Evolutionary conservation across 2,329 filamentous ascomycete genomes (phyloP), one percentile per base, ranked within the genome.

Genomic region (Botryotinia calthae): DNA sequence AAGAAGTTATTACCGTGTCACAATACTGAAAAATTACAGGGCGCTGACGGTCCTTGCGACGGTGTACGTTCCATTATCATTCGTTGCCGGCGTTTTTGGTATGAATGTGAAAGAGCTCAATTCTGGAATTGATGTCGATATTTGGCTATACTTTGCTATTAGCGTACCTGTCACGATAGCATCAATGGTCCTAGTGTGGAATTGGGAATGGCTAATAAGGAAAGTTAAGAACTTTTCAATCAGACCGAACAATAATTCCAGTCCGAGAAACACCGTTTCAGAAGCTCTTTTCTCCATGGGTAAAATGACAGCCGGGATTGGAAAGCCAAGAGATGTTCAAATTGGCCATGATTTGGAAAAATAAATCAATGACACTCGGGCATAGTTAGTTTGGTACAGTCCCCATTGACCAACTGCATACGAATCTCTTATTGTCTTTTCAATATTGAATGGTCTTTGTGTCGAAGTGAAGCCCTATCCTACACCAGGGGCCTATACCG

Each of bases 61-160:
- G n/a, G 37, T 58, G 2, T 68, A 58, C 22, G 58, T 56, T 31
- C 48, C 48, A 54, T 14, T 58, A 6, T 68, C 48, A 42, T 68
- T 68, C 25, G 34, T 68, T 58, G 65, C 48, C 16, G 65, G 46
- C 6, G 48, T 42, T 25, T 68, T 68, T 31, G 65, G 48, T 22
- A 56, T 68, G 48, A 68, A 68, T 4, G 16, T 68, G 20, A 10
- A 25, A 14, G 28, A 68, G 25, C 34, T 68, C 14, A 31, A 28
- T 37, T 16, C 12, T 37, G 65, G 34, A 12, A 20, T 68, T 54
- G 48, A 58, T 10, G 25, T 68, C 10, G 48, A 58, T 20, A 54
- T 58, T 18, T 42, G 48, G 34, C 2, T 68, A 22, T 58, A 42
- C 40, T 58, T 58, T 46, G 65, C 18, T 2, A 40, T 68, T 7